Conservation (phyloP, 257 asterid species). For the Salvia hispanica region DNA sequence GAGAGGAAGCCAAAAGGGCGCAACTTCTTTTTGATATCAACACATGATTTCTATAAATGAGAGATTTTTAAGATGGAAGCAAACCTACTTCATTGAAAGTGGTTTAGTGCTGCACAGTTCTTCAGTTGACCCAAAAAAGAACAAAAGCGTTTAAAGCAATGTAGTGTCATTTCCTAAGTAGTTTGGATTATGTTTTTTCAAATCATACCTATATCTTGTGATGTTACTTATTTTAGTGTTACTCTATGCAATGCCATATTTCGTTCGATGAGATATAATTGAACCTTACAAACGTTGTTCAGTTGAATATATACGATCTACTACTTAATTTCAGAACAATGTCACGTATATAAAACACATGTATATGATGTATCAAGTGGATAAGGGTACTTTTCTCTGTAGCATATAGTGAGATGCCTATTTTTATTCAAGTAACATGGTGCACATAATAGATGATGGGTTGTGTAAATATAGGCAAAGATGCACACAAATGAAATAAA, state of each 20-base stretch:
- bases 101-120: slow-evolving; percentile 9
- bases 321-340: too few species aligned
- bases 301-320: too few species aligned
- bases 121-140: slow-evolving; percentile 28
- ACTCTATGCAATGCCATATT: not conserved
- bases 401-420: not conserved
- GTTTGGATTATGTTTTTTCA: not conserved
- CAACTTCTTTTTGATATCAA: not conserved
- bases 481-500: not conserved
- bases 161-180: not conserved
- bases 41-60: not conserved
- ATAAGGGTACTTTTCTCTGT: not conserved
- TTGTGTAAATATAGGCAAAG: not conserved
- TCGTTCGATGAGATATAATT: not conserved
- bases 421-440: not conserved
- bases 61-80: slow-evolving; percentile 10
- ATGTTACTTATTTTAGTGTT: not conserved
- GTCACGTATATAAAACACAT: too few species aligned
- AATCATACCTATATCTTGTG: too few species aligned
- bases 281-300: too few species aligned
- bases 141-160: too few species aligned
- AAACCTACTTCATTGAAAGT: slow-evolving; percentile 4
- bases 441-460: too few species aligned
- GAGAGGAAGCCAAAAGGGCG: slow-evolving; percentile 6
- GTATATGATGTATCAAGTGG: not conserved